A percentile compares a stretch with the other conserved stretches of the same genome.
Evolutionary conservation across 2,329 filamentous ascomycete genomes (phyloP).

Genomic region (Botryotinia calthae): DNA sequence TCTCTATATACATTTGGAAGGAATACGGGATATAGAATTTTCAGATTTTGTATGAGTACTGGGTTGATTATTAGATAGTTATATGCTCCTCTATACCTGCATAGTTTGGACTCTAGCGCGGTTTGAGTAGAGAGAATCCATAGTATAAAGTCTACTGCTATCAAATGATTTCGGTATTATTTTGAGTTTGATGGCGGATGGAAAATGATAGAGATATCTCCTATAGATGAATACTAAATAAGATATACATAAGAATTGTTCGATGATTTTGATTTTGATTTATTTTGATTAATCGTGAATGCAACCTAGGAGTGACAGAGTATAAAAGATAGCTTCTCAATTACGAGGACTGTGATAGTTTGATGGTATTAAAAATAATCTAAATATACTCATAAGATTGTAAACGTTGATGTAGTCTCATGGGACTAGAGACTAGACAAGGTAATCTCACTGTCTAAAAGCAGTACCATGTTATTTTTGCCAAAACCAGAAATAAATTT

Average conservation of each 20-base stretch:
- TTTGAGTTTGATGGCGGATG: not conserved
- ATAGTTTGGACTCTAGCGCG: not conserved
- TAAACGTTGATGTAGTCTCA: not conserved
- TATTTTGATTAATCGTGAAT: not conserved
- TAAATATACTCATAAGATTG: not conserved
- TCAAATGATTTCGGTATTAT: not conserved
- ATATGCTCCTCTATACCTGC: not conserved
- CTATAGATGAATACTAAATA: not conserved
- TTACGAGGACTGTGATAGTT: not conserved
- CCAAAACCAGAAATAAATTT: not conserved
- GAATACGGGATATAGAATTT: not conserved
- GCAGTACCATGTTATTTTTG: fast-evolving
- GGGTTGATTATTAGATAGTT: not conserved
- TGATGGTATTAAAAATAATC: fast-evolving
- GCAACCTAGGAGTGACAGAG: not conserved
- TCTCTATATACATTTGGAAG: no score
- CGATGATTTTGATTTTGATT: not conserved
- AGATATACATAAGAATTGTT: not conserved
- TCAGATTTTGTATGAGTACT: not conserved
- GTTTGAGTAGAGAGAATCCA: no score
- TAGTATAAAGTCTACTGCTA: not conserved
- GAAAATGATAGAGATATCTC: not conserved
- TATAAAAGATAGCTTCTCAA: not conserved
- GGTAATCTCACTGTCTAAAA: not conserved
- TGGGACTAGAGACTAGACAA: not conserved